Evolutionary conservation across 2,329 filamentous ascomycete genomes (phyloP).

Genomic region (Parastagonospora avenae): DNA sequence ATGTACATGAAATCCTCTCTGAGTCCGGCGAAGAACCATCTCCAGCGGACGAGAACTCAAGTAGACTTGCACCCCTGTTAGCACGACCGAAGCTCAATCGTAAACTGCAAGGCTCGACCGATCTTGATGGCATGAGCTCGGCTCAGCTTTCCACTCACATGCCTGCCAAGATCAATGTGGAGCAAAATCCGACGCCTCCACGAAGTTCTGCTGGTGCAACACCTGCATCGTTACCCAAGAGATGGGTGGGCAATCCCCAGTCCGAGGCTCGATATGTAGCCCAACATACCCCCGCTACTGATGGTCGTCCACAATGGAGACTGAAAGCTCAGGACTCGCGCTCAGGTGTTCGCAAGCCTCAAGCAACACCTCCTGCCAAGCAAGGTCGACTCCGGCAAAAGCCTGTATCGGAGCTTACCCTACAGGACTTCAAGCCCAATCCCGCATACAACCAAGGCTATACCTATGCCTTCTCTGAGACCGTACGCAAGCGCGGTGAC

Average conservation of each 20-base stretch:
- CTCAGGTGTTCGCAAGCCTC: constrained; percentile 9
- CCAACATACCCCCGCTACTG: constrained; percentile 13
- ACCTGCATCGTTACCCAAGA: constrained; percentile 6
- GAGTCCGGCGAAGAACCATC: constrained; percentile 36
- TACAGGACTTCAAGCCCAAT: constrained; percentile 84
- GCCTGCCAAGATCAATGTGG: constrained; percentile 17
- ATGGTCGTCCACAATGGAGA: constrained; percentile 28
- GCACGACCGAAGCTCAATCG: constrained; percentile 35
- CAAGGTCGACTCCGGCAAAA: constrained; percentile 55
- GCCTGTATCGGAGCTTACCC: constrained; percentile 61
- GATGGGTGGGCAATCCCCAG: not conserved
- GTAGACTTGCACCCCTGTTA: constrained; percentile 22
- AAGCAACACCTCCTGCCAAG: constrained; percentile 5
- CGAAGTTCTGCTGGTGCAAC: constrained; percentile 5
- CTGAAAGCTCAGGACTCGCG: constrained; percentile 22
- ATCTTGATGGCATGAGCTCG: constrained; percentile 10
- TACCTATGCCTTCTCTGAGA: constrained; percentile 74
- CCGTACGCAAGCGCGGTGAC: constrained; percentile 72
- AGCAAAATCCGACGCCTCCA: constrained; percentile 20
- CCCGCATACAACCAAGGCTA: constrained; percentile 71
- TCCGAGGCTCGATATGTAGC: constrained; percentile 6
- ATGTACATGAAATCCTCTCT: constrained; percentile 21
- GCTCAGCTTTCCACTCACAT: constrained; percentile 13
- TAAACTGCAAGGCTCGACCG: constrained; percentile 18
- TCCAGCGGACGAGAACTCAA: constrained; percentile 16